Evolutionary conservation across 139 green algal species (phyloP), one percentile per base, ranked within the genome.

Genomic region (Coelastrella sp.): DNA sequence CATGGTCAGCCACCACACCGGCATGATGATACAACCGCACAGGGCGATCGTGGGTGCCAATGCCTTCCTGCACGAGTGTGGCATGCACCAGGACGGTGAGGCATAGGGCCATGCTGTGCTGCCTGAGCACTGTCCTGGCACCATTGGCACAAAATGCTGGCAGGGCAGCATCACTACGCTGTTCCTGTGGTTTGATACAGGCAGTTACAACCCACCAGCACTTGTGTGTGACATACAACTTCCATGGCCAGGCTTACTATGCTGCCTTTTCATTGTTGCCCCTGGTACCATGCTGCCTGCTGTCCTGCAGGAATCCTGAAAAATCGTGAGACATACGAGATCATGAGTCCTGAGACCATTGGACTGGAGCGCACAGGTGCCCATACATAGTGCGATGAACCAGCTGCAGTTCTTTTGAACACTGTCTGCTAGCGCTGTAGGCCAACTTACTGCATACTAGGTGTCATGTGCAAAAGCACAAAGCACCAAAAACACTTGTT

Each of bases 21-120:
- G 96, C 90, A 97, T 99, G 96, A 90, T 95, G 8, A 94, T 99
- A 60, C 98, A 86, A 65, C 98, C 98, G 7, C 98, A 99, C 95
- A 99, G 99, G 94, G 98, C 98, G 6, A 99, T 99, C 82, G 98
- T 99, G 84, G 98, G 98, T 27, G 97, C 97, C 63, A 99, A 99
- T 88, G 98, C 98, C 6, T 99, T 99, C 90, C 94, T 96, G 20
- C 98, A 99, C 92, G 98, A 99, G 93, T 96, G 89, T 57, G 98
- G 98, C 70, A 99, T 99, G 84, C 98, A 99, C 93, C 98, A 99
- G 94, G 73, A 76, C 24, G 68, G 68, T 76, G 24, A 76, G 68
- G 6, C 15, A 70, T 70, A 4, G 15, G 63, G 12, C 12, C 63
- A 14, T 70, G 63, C 15, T 70, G 63, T 70, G 35, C 35, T 49